These are phyloP conservation scores for Kwoniella sp. DNA, from an alignment of 768 basidiomycete genomes.

Conservation along the genomic window DNA sequence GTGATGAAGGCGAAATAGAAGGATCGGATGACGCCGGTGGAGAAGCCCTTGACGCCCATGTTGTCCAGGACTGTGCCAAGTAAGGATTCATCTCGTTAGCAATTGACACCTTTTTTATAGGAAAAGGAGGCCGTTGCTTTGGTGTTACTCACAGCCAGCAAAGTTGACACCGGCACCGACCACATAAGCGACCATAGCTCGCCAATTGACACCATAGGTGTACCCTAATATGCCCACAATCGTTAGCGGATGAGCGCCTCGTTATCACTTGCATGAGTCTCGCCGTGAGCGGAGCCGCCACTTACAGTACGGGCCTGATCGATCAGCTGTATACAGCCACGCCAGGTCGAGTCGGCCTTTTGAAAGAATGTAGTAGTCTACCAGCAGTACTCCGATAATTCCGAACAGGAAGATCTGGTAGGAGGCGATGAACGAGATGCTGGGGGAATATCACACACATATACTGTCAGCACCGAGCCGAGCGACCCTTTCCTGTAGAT, in stretches of 20 bases:
- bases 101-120: no score
- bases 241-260: no score
- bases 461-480: background rate
- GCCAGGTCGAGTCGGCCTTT: constrained; percentile 25
- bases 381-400: constrained; percentile 37
- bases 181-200: constrained; percentile 32
- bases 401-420: constrained; percentile 30
- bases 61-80: constrained; percentile 23
- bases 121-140: no score
- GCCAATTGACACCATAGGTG: constrained; percentile 32
- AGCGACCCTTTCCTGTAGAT: no score
- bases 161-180: constrained; percentile 38
- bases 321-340: constrained; percentile 32
- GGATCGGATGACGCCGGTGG: constrained; percentile 20
- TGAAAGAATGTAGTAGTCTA: constrained; percentile 40
- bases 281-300: background rate
- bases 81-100: background rate
- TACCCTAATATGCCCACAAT: constrained; percentile 23
- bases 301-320: constrained; percentile 33
- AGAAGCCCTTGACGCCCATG: constrained; percentile 30
- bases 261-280: no score
- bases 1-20: constrained; percentile 35
- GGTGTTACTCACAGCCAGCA: constrained; percentile 27
- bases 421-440: constrained; percentile 36
- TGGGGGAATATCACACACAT: background rate